A percentile compares a stretch with the other conserved stretches of the same genome.
Evolutionary conservation across 106 monocot species (phyloP).

Genomic region (Dendrobium huoshanense): DNA sequence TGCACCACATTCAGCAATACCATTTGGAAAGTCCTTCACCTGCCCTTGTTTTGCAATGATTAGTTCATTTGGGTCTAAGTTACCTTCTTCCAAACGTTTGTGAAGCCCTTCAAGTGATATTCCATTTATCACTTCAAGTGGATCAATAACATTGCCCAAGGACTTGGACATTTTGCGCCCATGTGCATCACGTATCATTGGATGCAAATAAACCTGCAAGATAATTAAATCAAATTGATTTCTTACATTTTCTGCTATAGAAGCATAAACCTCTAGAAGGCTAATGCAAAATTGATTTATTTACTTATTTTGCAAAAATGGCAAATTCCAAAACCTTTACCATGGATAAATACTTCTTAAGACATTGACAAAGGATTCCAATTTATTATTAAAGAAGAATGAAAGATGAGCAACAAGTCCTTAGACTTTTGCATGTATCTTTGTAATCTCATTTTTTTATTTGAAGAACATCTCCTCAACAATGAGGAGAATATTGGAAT

Average conservation of each 20-base stretch:
- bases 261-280: neutral
- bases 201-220: conserved; percentile 87
- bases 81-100: conserved; percentile 84
- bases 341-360: neutral
- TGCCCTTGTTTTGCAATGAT: conserved; percentile 76
- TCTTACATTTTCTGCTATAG: neutral
- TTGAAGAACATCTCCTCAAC: neutral
- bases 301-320: neutral
- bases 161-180: conserved; percentile 99
- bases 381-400: neutral
- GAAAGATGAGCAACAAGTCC: neutral
- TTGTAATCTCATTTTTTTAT: neutral
- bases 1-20: conserved; percentile 93
- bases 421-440: neutral
- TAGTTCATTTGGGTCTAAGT: conserved; percentile 79
- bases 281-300: neutral
- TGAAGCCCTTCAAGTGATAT: conserved; percentile 78
- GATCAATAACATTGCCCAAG: conserved; percentile 95
- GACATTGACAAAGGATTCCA: neutral
- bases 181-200: conserved; percentile 99
- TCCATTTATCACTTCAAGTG: conserved; percentile 99
- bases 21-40: conserved; percentile 81
- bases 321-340: neutral
- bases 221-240: neutral
- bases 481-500: neutral